phyloP scores from a whole-genome alignment of 164 flowering plant species.

The Tinospora cordifolia region DNA sequence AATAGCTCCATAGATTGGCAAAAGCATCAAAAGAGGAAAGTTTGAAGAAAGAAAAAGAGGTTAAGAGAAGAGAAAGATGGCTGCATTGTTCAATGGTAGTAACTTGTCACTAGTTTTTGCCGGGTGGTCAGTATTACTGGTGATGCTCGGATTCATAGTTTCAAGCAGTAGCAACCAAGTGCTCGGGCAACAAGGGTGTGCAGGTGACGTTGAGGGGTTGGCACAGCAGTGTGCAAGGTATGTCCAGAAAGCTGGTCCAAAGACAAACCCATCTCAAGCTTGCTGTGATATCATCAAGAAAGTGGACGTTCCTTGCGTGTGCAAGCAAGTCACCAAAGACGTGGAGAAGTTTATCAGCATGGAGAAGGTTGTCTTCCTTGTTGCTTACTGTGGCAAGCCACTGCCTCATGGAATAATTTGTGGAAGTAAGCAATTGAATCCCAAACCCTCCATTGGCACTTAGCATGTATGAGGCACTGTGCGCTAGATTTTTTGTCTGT shows the following conservation, averaged over 20 bases:
- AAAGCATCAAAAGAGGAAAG: neutral
- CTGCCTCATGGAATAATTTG: slow-evolving; percentile 29
- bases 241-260: slow-evolving; percentile 20
- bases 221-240: slow-evolving; percentile 19
- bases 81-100: neutral
- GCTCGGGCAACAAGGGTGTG: slow-evolving; percentile 11
- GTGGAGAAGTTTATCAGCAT: slow-evolving; percentile 29
- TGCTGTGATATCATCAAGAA: slow-evolving; percentile 25
- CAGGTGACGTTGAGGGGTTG: slow-evolving; percentile 18
- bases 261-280: slow-evolving; percentile 16
- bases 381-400: slow-evolving; percentile 22
- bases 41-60: neutral
- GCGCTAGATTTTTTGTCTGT: too few species aligned
- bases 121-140: neutral
- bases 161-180: neutral
- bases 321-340: slow-evolving; percentile 24
- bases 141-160: neutral
- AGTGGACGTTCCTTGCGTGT: slow-evolving; percentile 30
- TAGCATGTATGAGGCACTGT: too few species aligned
- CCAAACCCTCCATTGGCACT: too few species aligned
- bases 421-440: slow-evolving; percentile 27
- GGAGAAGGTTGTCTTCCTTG: slow-evolving; percentile 29
- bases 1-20: neutral
- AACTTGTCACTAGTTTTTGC: neutral
- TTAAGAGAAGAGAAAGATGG: neutral